Percentiles rank a stretch among this genome's conserved stretches.
Conservation (phyloP, 2,329 filamentous ascomycete species). For the Penicillium psychrosexuale region DNA sequence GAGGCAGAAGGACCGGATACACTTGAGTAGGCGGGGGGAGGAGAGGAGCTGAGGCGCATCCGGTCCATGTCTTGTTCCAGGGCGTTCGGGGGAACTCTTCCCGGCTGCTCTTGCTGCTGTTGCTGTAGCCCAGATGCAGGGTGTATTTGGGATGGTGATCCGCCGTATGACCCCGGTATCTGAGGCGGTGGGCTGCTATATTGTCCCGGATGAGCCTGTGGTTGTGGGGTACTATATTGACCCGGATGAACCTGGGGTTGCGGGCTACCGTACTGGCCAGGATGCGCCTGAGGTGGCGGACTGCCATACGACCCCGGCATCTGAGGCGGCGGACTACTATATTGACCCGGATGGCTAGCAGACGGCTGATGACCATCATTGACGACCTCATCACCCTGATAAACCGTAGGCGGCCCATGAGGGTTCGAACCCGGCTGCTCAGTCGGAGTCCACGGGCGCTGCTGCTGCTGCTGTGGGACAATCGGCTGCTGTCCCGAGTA, state of each 20-base stretch:
- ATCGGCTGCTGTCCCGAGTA: constrained; percentile 58
- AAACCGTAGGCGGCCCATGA: constrained; percentile 85
- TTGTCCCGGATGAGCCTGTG: constrained; percentile 23
- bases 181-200: constrained; percentile 16
- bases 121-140: constrained; percentile 22
- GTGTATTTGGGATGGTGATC: constrained; percentile 26
- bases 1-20: constrained; percentile 53
- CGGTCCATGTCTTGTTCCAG: constrained; percentile 83
- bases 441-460: constrained; percentile 89
- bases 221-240: constrained; percentile 35
- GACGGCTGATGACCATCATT: constrained; percentile 40
- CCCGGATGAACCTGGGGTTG: constrained; percentile 16
- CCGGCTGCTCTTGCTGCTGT: constrained; percentile 24
- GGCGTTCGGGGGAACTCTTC: constrained; percentile 60
- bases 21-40: constrained; percentile 92
- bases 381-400: constrained; percentile 78
- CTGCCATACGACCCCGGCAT: no score
- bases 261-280: constrained; percentile 1
- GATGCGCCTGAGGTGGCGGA: constrained; percentile 33
- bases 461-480: constrained; percentile 38
- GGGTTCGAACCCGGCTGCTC: constrained; percentile 82
- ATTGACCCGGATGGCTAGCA: constrained; percentile 24
- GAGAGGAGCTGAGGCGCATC: constrained; percentile 74
- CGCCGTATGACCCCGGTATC: constrained; percentile 15
- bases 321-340: constrained; percentile 36